A percentile compares a stretch with the other conserved stretches of the same genome.
phyloP scores from a whole-genome alignment of 495 filamentous ascomycete species.

The Xylaria grammica region DNA sequence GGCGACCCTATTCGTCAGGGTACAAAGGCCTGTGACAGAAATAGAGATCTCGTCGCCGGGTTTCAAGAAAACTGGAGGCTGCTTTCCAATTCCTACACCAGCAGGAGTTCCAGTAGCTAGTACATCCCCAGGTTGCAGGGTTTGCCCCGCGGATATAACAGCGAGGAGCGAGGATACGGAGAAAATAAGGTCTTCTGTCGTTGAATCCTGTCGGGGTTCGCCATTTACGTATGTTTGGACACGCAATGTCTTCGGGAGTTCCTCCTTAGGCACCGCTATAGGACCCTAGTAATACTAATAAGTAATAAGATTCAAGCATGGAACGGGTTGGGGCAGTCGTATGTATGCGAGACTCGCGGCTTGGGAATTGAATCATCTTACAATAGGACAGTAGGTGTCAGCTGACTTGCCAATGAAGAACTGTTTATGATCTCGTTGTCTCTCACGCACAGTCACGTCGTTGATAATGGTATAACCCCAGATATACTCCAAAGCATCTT shows the following conservation, averaged over 20 bases:
- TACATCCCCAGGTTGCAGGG: slow-evolving; percentile 51
- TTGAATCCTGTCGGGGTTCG: slow-evolving; percentile 48
- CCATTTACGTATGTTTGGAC: slow-evolving; percentile 53
- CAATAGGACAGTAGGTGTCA: slow-evolving; percentile 63
- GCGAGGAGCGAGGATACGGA: slow-evolving; percentile 48
- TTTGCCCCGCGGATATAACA: slow-evolving; percentile 51
- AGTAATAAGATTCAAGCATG: background rate
- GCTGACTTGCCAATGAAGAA: slow-evolving; percentile 62
- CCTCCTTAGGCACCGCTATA: slow-evolving; percentile 53
- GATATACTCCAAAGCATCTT: slow-evolving; percentile 56
- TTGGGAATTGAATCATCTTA: slow-evolving; percentile 21
- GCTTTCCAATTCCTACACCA: slow-evolving; percentile 57
- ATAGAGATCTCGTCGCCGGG: slow-evolving; percentile 50
- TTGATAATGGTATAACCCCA: slow-evolving; percentile 66
- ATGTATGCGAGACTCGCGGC: background rate
- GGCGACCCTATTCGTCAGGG: slow-evolving; percentile 50
- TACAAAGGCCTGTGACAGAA: slow-evolving; percentile 51
- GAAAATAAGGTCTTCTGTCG: slow-evolving; percentile 53
- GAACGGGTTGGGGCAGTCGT: background rate
- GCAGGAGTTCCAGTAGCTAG: slow-evolving; percentile 58
- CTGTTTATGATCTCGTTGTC: slow-evolving; percentile 63
- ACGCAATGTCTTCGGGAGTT: slow-evolving; percentile 45
- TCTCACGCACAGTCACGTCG: slow-evolving; percentile 60
- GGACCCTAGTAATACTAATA: slow-evolving; percentile 48
- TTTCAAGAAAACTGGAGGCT: slow-evolving; percentile 52